Evolutionary conservation across 495 filamentous ascomycete genomes (phyloP), one percentile per base, ranked within the genome.

Genomic region (Pyrenopolyporus hunteri): DNA sequence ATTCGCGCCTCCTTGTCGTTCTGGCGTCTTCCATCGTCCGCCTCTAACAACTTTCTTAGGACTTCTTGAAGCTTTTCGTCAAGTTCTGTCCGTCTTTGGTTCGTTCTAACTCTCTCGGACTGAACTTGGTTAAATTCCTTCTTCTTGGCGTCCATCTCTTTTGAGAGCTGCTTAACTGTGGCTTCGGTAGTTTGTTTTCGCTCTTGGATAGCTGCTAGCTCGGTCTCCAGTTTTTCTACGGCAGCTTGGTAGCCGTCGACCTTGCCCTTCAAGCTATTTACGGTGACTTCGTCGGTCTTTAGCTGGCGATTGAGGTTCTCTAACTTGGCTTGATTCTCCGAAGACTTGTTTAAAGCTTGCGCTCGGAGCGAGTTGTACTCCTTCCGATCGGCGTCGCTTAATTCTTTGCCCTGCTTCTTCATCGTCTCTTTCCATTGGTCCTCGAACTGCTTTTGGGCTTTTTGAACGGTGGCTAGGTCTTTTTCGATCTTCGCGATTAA

Each of bases 31-130:
- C 90, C 89, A 69, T 89, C 87, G 31, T 95, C 87, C 3, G 91
- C 93, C 59, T 94, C 90, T 6, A 88, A 75, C 16, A 98, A 81
- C 69, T 92, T 91, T 56, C 76, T 84, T 42, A 93, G 71, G 5
- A 93, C 86, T 29, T 92, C 88, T 58, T 87, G 84, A 6, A 97
- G 82, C 71, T 96, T 93, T 73, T 98, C 93, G 45, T 98, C 91
- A 1, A 94, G 83, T 69, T 97, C 94, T 0, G 88, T 94, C 35
- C 87, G 83, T 69, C 87, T 86, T 60, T 94, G 89, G 20, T 89
- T 85, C 6, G 87, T 82, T 44, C 91, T 83, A 19, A 91, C 81
- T 43, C 92, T 87, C 64, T 97, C 92, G 1, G 94, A 97, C 32
- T 89, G 87, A 25, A 95, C 76, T 26, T 85, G 82, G 68, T 96